A percentile compares a stretch with the other conserved stretches of the same genome.
Conservation (phyloP, 2,329 filamentous ascomycete genomes). For the Colletotrichum sp. region DNA sequence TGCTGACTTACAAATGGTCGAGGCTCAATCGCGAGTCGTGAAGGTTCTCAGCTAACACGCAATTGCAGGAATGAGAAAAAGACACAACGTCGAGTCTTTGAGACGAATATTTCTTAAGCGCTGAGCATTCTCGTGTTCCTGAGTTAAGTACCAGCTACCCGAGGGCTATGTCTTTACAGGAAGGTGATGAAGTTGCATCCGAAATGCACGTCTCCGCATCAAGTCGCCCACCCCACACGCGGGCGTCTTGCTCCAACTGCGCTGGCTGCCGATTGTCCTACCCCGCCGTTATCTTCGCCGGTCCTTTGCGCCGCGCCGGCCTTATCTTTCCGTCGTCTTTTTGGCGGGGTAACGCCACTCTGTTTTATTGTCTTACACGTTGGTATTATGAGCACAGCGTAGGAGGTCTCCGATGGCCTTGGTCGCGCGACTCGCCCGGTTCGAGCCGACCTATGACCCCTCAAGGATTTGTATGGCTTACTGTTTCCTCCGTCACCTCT, state of each 20-base stretch:
- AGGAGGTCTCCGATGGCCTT: slow-evolving; percentile 10
- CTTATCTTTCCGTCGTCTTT: slow-evolving; percentile 5
- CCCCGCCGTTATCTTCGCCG: slow-evolving; percentile 20
- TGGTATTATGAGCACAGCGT: slow-evolving; percentile 5
- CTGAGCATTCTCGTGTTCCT: neutral
- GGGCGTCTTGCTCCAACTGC: neutral
- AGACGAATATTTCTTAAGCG: neutral
- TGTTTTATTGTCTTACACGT: slow-evolving; percentile 2
- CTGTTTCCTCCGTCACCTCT: neutral
- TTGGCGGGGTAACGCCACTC: slow-evolving; percentile 8
- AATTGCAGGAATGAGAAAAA: neutral
- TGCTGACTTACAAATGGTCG: neutral
- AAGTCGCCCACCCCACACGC: slow-evolving; percentile 9
- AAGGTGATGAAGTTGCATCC: slow-evolving; percentile 20
- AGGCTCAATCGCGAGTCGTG: neutral
- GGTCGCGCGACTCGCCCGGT: neutral
- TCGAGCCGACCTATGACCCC: neutral
- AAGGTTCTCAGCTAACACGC: neutral
- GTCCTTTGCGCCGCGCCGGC: neutral
- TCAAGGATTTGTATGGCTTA: neutral
- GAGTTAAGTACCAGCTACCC: slow-evolving; percentile 7
- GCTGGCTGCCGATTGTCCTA: slow-evolving; percentile 13
- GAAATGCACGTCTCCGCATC: slow-evolving; percentile 8
- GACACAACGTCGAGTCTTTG: neutral
- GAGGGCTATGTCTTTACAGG: slow-evolving; percentile 14